Conservation (phyloP, 2,329 filamentous ascomycete species). For the Immersiporthe knoxdaviesiana region DNA sequence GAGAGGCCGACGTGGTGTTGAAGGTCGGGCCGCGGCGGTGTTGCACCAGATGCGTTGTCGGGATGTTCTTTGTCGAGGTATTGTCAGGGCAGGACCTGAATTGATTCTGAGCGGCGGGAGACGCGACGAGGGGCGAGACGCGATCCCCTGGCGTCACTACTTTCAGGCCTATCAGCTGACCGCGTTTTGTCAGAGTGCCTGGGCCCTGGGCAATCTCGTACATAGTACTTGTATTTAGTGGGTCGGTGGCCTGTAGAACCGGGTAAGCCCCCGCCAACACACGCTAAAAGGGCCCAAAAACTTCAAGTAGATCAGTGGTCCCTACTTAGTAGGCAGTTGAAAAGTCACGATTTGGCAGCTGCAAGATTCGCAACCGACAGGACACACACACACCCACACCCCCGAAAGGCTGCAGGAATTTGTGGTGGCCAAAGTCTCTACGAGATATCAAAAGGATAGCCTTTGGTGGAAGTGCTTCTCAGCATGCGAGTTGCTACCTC, state of each 20-base stretch:
- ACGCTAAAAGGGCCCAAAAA: background rate
- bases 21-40: background rate
- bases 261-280: background rate
- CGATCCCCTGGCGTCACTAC: slow-evolving; percentile 39
- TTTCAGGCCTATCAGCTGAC: slow-evolving; percentile 45
- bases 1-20: background rate
- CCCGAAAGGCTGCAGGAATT: background rate
- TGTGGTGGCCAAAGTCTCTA: background rate
- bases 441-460: background rate
- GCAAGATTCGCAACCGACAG: background rate
- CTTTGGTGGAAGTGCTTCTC: background rate
- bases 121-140: slow-evolving; percentile 42
- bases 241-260: background rate
- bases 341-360: background rate
- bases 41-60: background rate
- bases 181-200: slow-evolving; percentile 34
- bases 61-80: background rate
- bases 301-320: background rate
- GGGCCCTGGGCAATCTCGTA: background rate
- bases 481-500: background rate
- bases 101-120: slow-evolving; percentile 34
- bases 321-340: background rate
- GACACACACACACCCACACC: background rate
- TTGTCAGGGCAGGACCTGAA: background rate
- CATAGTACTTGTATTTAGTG: background rate